phyloP scores from a whole-genome alignment of 768 basidiomycete genomes.

The Astraeus odoratus region DNA sequence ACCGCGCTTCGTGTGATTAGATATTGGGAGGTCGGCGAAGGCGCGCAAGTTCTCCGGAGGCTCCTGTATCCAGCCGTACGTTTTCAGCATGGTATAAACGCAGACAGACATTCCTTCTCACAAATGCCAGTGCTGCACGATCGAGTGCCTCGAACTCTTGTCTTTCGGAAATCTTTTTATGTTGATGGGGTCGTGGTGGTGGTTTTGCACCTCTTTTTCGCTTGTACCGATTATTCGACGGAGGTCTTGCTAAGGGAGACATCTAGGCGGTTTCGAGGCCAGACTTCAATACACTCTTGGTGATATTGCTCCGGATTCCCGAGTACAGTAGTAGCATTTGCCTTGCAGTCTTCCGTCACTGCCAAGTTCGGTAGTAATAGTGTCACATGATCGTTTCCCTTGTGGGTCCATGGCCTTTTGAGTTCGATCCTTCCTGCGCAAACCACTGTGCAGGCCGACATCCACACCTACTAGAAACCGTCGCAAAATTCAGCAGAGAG shows the following conservation, averaged over 20 bases:
- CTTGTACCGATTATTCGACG: slow-evolving; percentile 10
- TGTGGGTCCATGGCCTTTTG: no score
- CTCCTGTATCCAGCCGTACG: slow-evolving; percentile 33
- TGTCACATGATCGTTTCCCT: no score
- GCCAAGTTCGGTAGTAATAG: no score
- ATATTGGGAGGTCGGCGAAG: slow-evolving; percentile 76
- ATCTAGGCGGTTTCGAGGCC: slow-evolving; percentile 7
- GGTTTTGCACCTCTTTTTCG: slow-evolving; percentile 12
- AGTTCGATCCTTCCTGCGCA: no score
- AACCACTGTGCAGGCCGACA: no score
- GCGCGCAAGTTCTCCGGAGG: slow-evolving; percentile 39
- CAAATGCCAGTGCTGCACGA: slow-evolving; percentile 41
- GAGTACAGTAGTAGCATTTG: no score
- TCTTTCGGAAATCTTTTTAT: slow-evolving; percentile 40
- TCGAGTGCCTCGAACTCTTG: slow-evolving; percentile 48
- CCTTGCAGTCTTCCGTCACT: no score
- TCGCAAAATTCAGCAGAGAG: no score
- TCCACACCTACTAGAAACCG: no score
- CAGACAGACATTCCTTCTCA: slow-evolving; percentile 25
- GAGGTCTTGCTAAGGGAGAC: slow-evolving; percentile 15
- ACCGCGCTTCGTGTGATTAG: slow-evolving; percentile 70
- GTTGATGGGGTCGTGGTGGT: slow-evolving; percentile 18
- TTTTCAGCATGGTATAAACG: slow-evolving; percentile 4
- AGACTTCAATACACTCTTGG: neutral
- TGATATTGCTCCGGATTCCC: neutral